Evolutionary conservation across 768 basidiomycete genomes (phyloP).

Genomic region (Suillus tomentosus): DNA sequence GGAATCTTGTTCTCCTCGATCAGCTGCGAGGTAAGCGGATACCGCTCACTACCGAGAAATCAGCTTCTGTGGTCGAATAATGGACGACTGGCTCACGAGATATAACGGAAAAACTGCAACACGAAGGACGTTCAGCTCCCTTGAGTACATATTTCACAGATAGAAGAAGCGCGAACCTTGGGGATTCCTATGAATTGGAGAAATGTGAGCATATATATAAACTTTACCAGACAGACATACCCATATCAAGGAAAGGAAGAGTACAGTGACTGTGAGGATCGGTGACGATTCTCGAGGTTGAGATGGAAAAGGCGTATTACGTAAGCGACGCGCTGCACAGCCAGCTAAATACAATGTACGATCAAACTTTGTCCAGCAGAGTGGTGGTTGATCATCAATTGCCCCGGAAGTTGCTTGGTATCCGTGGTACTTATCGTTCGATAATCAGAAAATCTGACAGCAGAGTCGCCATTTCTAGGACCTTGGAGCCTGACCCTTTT

Average conservation of each 20-base stretch:
- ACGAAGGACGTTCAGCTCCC: conserved; percentile 14
- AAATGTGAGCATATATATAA: conserved; percentile 11
- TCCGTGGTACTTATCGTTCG: neutral
- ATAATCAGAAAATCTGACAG: no score
- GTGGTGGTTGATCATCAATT: no score
- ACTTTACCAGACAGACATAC: neutral
- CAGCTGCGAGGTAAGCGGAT: conserved; percentile 96
- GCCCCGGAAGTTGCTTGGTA: neutral
- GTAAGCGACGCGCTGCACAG: neutral
- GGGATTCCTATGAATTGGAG: conserved; percentile 50
- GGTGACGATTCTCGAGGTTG: neutral
- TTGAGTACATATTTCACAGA: neutral
- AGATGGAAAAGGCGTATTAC: neutral
- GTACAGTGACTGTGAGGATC: neutral
- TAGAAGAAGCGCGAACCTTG: conserved; percentile 47
- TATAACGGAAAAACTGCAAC: conserved; percentile 90
- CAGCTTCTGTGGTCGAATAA: conserved; percentile 9
- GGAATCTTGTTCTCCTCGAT: conserved; percentile 99
- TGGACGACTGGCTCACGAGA: conserved; percentile 61
- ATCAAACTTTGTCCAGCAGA: no score
- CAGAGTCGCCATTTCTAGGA: neutral
- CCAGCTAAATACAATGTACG: no score
- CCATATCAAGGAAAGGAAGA: conserved; percentile 1
- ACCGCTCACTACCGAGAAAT: conserved; percentile 72
- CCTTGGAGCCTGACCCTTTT: neutral